These are phyloP conservation scores for Platanthera zijinensis DNA, from an alignment of 106 monocot genomes.

Conservation along the genomic window DNA sequence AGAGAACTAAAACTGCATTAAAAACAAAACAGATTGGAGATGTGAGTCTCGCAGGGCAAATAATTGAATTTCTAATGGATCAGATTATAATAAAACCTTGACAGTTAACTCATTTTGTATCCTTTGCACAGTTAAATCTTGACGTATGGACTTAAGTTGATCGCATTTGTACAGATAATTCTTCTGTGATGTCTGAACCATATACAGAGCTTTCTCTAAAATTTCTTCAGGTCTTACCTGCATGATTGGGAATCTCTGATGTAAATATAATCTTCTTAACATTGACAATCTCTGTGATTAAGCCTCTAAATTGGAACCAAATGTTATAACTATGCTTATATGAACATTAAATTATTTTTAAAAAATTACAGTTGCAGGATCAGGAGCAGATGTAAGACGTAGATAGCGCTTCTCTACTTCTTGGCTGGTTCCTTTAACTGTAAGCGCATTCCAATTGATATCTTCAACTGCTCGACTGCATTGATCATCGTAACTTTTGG, in stretches of 20 bases:
- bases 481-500: slow-evolving; percentile 49
- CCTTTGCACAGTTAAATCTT: slow-evolving; percentile 90
- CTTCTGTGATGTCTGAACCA: slow-evolving; percentile 77
- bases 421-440: slow-evolving; percentile 91
- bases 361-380: slow-evolving; percentile 68
- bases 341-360: neutral
- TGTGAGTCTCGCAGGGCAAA: neutral
- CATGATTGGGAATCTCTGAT: slow-evolving; percentile 7
- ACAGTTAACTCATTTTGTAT: slow-evolving; percentile 83
- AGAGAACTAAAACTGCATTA: neutral
- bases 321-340: neutral
- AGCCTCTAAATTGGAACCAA: neutral
- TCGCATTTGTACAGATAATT: slow-evolving; percentile 95
- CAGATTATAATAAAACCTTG: slow-evolving; percentile 40
- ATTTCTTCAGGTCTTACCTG: slow-evolving; percentile 96
- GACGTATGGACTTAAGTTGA: slow-evolving; percentile 95
- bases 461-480: slow-evolving; percentile 75
- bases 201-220: slow-evolving; percentile 71
- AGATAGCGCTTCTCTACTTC: slow-evolving; percentile 92
- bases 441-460: slow-evolving; percentile 93
- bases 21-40: neutral
- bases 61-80: neutral
- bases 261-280: neutral
- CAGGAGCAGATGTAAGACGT: slow-evolving; percentile 94
- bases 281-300: neutral